Percentiles rank a stretch among this genome's conserved stretches.
Evolutionary conservation across 306 rosid species (phyloP).

Genomic region (Leucaena leucocephala): DNA sequence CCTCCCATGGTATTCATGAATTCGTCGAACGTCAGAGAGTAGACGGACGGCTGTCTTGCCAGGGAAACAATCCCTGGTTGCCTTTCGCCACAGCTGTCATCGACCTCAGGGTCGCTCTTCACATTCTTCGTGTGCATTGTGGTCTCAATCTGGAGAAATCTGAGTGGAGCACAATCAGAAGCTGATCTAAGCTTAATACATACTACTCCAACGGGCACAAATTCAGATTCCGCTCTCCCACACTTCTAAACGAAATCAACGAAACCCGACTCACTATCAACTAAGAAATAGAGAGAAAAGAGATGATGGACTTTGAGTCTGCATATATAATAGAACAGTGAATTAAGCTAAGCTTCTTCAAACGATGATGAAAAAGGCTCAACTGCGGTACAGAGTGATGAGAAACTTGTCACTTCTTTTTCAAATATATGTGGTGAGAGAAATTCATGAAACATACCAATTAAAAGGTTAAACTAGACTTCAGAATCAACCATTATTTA

Average conservation of each 20-base stretch:
- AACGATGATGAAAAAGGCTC: not conserved
- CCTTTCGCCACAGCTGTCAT: slow-evolving; percentile 33
- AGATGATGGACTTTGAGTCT: not conserved
- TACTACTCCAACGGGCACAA: slow-evolving; percentile 13
- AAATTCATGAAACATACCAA: not conserved
- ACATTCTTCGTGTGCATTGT: slow-evolving; percentile 45
- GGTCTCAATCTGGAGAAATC: slow-evolving; percentile 39
- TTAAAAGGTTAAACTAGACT: not conserved
- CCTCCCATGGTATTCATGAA: slow-evolving; percentile 79
- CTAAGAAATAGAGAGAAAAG: not conserved
- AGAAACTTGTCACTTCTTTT: not conserved
- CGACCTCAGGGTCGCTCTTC: slow-evolving; percentile 48
- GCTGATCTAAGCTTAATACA: slow-evolving; percentile 26
- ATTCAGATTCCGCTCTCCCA: slow-evolving; percentile 30
- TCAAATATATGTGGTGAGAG: not conserved
- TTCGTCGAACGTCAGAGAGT: slow-evolving; percentile 87
- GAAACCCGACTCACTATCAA: not conserved
- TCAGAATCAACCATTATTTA: not conserved
- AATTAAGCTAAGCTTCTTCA: not conserved
- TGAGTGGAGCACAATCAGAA: slow-evolving; percentile 38
- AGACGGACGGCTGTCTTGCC: slow-evolving; percentile 73
- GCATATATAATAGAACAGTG: slow-evolving; percentile 12
- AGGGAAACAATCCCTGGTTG: slow-evolving; percentile 43
- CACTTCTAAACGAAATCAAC: not conserved
- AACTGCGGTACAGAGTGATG: not conserved